phyloP scores from a whole-genome alignment of 805 yeast species.

The Zygosaccharomyces pseudorouxii region DNA sequence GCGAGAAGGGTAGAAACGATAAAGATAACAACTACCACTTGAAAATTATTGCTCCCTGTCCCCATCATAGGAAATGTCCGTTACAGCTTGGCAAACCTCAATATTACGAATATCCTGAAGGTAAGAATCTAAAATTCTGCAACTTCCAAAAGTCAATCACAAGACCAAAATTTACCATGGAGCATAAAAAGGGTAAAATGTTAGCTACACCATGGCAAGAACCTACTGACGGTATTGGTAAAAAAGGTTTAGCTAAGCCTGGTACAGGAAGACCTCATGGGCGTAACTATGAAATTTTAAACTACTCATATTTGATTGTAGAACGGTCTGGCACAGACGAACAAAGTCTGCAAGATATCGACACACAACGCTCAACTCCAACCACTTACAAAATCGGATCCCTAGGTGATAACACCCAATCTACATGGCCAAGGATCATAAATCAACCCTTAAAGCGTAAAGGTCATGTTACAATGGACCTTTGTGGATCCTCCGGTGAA shows the following conservation, averaged over 20 bases:
- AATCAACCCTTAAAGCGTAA: conserved; percentile 69
- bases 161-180: conserved; percentile 76
- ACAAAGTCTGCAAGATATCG: conserved; percentile 40
- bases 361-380: conserved; percentile 35
- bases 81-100: conserved; percentile 73
- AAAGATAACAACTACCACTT: conserved; percentile 45
- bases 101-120: conserved; percentile 51
- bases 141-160: conserved; percentile 64
- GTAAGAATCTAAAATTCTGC: conserved; percentile 67
- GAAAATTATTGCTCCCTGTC: conserved; percentile 79
- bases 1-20: conserved; percentile 9
- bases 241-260: conserved; percentile 34
- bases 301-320: conserved; percentile 68
- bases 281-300: conserved; percentile 63
- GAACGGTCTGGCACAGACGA: conserved; percentile 51
- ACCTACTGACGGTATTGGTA: conserved; percentile 53
- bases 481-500: conserved; percentile 75
- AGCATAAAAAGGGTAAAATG: conserved; percentile 75
- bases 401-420: conserved; percentile 23
- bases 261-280: conserved; percentile 82
- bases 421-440: conserved; percentile 69
- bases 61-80: conserved; percentile 85
- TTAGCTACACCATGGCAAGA: conserved; percentile 68
- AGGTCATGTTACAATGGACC: conserved; percentile 73
- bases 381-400: conserved; percentile 21